These are phyloP conservation scores for Musa balbisiana DNA, from an alignment of 202 grass and related monocot genomes.

Conservation along the genomic window DNA sequence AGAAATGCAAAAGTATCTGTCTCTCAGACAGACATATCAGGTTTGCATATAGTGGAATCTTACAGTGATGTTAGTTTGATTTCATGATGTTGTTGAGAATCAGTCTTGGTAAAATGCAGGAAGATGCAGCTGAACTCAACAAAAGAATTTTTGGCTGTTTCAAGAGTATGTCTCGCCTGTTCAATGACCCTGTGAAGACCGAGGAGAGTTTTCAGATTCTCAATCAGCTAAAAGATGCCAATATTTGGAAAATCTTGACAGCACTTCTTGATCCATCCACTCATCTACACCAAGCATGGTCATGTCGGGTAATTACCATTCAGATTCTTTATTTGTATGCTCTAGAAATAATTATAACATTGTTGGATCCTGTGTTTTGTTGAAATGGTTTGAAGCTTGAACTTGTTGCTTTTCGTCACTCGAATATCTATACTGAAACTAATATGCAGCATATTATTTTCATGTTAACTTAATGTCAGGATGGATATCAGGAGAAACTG, in stretches of 20 bases:
- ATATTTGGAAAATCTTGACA: conserved; percentile 77
- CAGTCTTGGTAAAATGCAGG: conserved; percentile 52
- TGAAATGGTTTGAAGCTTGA: neutral
- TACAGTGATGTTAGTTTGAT: conserved; percentile 21
- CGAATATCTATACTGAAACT: neutral
- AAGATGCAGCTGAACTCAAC: conserved; percentile 68
- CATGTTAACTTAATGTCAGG: too few relatives aligned
- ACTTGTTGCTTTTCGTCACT: neutral
- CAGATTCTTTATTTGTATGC: neutral
- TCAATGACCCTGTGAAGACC: conserved; percentile 64
- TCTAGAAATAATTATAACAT: neutral
- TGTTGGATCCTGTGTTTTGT: neutral
- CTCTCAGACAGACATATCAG: conserved; percentile 76
- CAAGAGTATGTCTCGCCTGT: conserved; percentile 89
- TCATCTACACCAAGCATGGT: conserved; percentile 58
- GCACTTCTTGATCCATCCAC: conserved; percentile 62
- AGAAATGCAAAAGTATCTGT: conserved; percentile 96
- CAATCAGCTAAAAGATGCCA: conserved; percentile 79
- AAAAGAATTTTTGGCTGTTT: conserved; percentile 73
- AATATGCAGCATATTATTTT: too few relatives aligned
- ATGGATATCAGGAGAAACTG: too few relatives aligned
- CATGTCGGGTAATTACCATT: conserved; percentile 51
- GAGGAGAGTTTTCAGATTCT: conserved; percentile 84
- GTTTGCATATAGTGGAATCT: conserved; percentile 42
- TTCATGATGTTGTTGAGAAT: conserved; percentile 18